Evolutionary conservation across 805 yeast genomes (phyloP), one percentile per base, ranked within the genome.

Genomic region (Yamadazyma tumulicola): DNA sequence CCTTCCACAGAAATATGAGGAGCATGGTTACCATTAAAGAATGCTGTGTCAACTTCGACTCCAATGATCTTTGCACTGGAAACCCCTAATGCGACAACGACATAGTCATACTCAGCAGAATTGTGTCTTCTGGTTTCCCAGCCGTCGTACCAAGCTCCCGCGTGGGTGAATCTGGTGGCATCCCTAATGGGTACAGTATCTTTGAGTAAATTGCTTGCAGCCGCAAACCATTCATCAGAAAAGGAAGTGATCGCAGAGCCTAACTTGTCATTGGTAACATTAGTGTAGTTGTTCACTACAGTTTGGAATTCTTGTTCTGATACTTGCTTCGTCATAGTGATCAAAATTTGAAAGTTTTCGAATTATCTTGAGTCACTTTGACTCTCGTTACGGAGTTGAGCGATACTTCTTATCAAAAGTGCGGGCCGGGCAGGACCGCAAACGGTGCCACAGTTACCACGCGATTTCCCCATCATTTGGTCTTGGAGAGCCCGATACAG

Each of bases 101-200:
- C 96, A 87, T 93, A 91, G 55, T 91, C 98, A 26, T 84, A 83
- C 36, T 77, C 86, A 36, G 69, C 85, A 1, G 77, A 63, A 59
- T 91, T 91, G 68, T 91, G 98, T 61, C 98, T 75, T 56, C 97
- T 74, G 9, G 97, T 91, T 61, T 91, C 97, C 97, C 97, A 91
- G 15, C 98, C 98, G 48, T 91, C 98, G 55, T 86, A 91, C 96
- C 97, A 91, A 4, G 96, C 96, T 33, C 97, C 97, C 3, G 89
- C 75, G 40, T 75, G 83, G 2, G 81, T 77, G 58, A 87, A 89
- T 49, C 75, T 72, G 19, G 88, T 82, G 8, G 84, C 81, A 49
- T 87, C 95, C 52, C 94, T 69, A 38, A 86, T 74, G 2, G 97
- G 95, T 3, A 81, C 73, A 29, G 71, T 72, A 24, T 96, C 89